Percentiles rank a stretch among this genome's conserved stretches.
Evolutionary conservation across 75 land plant species (phyloP).

Genomic region (Pinus albicaulis): DNA sequence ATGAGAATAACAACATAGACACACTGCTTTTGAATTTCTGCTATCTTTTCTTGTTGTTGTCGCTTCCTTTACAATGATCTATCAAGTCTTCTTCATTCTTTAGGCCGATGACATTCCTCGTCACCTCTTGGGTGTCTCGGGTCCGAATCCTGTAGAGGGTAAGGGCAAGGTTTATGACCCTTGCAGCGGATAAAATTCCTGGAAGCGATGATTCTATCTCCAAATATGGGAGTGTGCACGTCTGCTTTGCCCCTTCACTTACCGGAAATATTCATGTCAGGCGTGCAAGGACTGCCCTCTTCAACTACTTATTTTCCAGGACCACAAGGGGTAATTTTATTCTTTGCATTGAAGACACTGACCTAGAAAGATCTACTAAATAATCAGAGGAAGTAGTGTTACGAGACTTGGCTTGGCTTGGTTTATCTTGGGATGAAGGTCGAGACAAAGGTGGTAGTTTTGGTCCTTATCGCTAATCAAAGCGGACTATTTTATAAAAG

Average conservation of each 20-base stretch:
- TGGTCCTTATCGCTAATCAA: slow-evolving; percentile 95
- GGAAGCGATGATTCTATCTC: background rate
- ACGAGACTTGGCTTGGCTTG: slow-evolving; percentile 87
- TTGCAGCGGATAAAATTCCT: background rate
- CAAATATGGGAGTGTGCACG: slow-evolving; percentile 37
- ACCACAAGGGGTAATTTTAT: slow-evolving; percentile 90
- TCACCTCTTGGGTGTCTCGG: background rate
- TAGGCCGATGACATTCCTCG: background rate
- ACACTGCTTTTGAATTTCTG: too few species aligned
- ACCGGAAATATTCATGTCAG: slow-evolving; percentile 97
- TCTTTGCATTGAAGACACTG: slow-evolving; percentile 94
- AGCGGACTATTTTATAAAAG: slow-evolving; percentile 74
- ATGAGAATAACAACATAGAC: too few species aligned
- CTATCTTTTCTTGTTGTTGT: too few species aligned
- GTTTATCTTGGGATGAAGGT: slow-evolving; percentile 98
- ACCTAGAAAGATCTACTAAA: slow-evolving; percentile 85
- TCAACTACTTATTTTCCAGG: slow-evolving; percentile 92
- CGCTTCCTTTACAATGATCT: too few species aligned
- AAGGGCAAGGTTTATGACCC: background rate
- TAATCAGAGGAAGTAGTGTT: slow-evolving; percentile 88
- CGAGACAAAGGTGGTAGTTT: slow-evolving; percentile 79
- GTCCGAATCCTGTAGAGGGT: background rate
- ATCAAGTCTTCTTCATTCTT: background rate
- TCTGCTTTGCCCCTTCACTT: slow-evolving; percentile 96
- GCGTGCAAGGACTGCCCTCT: slow-evolving; percentile 95